Evolutionary conservation across 2,329 filamentous ascomycete genomes (phyloP).

Genomic region (Coniochaeta sp.): DNA sequence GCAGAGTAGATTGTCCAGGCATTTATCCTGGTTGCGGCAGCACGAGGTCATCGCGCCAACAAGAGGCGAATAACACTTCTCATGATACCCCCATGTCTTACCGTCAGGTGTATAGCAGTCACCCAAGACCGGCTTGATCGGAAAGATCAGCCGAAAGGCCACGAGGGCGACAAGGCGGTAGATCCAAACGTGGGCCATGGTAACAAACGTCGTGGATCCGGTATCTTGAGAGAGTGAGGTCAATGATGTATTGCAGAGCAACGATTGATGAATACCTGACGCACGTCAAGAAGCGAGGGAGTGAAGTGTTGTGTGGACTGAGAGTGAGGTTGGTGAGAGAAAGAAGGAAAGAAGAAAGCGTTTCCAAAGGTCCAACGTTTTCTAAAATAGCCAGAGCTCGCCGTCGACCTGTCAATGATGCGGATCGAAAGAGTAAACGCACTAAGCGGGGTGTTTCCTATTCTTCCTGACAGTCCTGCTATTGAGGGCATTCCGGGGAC

Average conservation of each 20-base stretch:
- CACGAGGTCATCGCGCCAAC: constrained; percentile 3
- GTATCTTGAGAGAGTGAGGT: not conserved
- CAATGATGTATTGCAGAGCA: not conserved
- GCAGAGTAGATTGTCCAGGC: constrained; percentile 8
- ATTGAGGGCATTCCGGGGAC: not conserved
- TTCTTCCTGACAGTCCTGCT: not conserved
- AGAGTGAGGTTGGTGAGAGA: not conserved
- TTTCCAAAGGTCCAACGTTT: not conserved
- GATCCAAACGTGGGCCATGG: not conserved
- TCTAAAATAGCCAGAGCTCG: not conserved
- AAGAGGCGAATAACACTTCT: not conserved
- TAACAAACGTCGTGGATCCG: not conserved
- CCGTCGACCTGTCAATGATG: not conserved
- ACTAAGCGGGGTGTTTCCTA: not conserved
- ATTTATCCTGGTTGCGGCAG: constrained; percentile 7
- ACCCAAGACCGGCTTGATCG: not conserved
- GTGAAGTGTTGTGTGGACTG: not conserved
- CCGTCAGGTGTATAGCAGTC: not conserved
- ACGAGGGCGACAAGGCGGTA: not conserved
- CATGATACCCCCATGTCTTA: not conserved
- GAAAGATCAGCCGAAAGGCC: constrained; percentile 3
- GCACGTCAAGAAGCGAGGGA: not conserved
- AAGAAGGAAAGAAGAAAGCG: not conserved
- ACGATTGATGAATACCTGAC: not conserved
- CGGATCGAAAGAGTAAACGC: not conserved